These are phyloP conservation scores for Gossypium rotundifolium DNA, from an alignment of 345 rosid genomes.

Conservation along the genomic window DNA sequence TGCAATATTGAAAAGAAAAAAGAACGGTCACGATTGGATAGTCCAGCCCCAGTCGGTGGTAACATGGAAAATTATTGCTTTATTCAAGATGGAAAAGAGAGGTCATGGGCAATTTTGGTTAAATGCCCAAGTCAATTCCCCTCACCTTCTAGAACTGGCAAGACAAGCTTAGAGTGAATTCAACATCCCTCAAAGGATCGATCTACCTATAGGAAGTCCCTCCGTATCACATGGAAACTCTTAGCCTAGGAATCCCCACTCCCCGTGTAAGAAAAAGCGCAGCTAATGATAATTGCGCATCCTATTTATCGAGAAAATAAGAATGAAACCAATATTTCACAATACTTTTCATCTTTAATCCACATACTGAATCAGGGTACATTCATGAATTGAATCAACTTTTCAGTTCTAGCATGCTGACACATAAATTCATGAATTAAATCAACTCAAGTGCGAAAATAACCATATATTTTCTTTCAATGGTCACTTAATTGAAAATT, in stretches of 20 bases:
- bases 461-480: neutral
- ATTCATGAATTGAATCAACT: neutral
- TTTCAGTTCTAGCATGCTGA: neutral
- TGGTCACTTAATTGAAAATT: neutral
- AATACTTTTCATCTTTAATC: neutral
- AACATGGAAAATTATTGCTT: neutral
- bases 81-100: neutral
- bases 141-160: neutral
- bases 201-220: neutral
- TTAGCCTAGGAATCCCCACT: neutral
- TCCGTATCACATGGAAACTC: neutral
- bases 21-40: neutral
- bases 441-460: neutral
- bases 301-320: neutral
- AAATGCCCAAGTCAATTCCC: neutral
- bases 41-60: neutral
- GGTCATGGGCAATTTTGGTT: neutral
- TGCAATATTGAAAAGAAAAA: neutral
- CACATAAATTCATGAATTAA: neutral
- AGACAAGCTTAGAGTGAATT: neutral
- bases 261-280: neutral
- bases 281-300: neutral
- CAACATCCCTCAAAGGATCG: neutral
- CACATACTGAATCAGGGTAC: neutral
- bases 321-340: neutral